These are phyloP conservation scores for Filobasidium floriforme DNA, from an alignment of 768 basidiomycete genomes.

Conservation along the genomic window DNA sequence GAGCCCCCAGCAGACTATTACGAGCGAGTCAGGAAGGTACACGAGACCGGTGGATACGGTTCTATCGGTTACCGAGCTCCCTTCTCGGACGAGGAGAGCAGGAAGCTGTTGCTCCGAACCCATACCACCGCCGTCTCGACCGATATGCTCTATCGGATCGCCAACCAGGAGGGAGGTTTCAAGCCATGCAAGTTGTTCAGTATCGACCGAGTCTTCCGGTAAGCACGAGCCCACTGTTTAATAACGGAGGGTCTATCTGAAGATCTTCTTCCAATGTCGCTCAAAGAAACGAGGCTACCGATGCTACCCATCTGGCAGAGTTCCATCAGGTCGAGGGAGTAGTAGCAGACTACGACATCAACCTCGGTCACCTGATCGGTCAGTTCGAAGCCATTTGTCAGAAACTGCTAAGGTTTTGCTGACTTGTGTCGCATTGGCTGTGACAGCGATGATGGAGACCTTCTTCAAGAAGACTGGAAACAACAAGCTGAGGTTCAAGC, in stretches of 20 bases:
- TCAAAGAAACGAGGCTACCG: constrained; percentile 83
- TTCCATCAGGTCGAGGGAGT: constrained; percentile 99
- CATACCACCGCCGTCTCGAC: constrained; percentile 95
- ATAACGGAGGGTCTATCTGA: neutral
- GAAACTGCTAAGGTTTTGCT: neutral
- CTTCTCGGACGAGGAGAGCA: constrained; percentile 86
- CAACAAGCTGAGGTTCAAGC: constrained; percentile 88
- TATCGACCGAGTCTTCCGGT: constrained; percentile 88
- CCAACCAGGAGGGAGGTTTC: constrained; percentile 71
- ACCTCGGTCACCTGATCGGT: constrained; percentile 93
- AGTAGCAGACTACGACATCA: constrained; percentile 85
- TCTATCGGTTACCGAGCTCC: constrained; percentile 96
- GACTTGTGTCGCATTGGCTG: neutral
- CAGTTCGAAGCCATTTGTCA: constrained; percentile 27
- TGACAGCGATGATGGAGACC: constrained; percentile 87
- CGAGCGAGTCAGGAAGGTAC: constrained; percentile 69
- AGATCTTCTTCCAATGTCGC: neutral
- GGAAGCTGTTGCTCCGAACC: constrained; percentile 84
- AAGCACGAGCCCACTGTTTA: constrained; percentile 12
- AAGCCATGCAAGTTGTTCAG: constrained; percentile 88
- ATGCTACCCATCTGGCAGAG: constrained; percentile 95
- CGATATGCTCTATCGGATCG: constrained; percentile 87
- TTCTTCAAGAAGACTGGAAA: constrained; percentile 98
- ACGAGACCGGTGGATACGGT: constrained; percentile 73
- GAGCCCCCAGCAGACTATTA: constrained; percentile 76